phyloP scores from a whole-genome alignment of 768 basidiomycete species.

The Auricularia auricula-judae region DNA sequence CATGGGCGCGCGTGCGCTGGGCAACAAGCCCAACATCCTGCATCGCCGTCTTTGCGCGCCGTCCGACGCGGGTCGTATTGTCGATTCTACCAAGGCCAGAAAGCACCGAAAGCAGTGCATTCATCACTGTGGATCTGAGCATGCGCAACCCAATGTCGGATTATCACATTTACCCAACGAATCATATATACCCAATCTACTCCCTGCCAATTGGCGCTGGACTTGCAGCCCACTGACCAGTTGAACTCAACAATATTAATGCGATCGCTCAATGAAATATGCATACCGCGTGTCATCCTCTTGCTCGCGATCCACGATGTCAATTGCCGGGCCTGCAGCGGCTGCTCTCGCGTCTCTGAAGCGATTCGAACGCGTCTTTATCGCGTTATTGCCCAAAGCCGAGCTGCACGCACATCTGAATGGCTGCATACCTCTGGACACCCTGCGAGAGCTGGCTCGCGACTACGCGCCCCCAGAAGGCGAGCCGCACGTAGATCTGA shows the following conservation, averaged over 20 bases:
- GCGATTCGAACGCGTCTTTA: constrained; percentile 41
- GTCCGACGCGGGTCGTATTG: background rate
- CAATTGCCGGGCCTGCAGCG: constrained; percentile 23
- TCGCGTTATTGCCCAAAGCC: constrained; percentile 60
- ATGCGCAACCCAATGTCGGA: background rate
- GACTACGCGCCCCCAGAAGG: constrained; percentile 2
- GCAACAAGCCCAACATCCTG: background rate
- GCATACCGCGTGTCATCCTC: too few species aligned
- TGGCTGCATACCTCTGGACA: constrained; percentile 62
- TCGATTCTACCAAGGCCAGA: background rate
- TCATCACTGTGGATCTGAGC: background rate
- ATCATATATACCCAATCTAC: background rate
- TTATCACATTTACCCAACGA: background rate
- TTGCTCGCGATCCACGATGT: background rate
- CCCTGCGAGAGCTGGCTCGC: constrained; percentile 51
- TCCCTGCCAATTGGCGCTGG: background rate
- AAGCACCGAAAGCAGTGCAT: background rate
- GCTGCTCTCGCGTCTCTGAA: constrained; percentile 45
- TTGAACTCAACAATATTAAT: too few species aligned
- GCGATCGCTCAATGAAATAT: too few species aligned
- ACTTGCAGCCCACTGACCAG: too few species aligned
- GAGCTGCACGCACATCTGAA: constrained; percentile 83
- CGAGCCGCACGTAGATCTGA: constrained; percentile 9
- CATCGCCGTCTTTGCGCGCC: background rate
- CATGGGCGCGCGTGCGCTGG: background rate